A percentile compares a stretch with the other conserved stretches of the same genome.
phyloP scores from a whole-genome alignment of 306 rosid species.

The Fragaria ananassa region DNA sequence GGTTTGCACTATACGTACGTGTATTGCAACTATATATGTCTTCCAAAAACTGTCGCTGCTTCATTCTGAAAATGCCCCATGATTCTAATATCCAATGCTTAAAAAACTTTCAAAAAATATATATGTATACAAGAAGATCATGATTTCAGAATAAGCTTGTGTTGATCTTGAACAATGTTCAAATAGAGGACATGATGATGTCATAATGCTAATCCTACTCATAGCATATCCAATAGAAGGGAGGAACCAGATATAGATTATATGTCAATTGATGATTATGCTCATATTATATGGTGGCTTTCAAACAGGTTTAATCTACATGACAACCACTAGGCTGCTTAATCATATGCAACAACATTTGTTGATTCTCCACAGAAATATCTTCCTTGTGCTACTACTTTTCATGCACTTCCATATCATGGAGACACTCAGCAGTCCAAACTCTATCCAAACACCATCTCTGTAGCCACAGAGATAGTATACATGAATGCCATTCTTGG shows the following conservation, averaged over 20 bases:
- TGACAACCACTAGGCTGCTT: slow-evolving; percentile 15
- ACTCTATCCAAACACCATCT: background rate
- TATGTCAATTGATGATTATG: background rate
- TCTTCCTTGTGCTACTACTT: background rate
- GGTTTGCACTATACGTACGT: background rate
- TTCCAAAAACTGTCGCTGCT: background rate
- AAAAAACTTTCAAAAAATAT: background rate
- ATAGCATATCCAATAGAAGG: background rate
- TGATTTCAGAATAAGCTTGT: background rate
- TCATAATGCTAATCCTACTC: slow-evolving; percentile 18
- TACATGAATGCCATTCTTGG: no score
- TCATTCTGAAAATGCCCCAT: background rate
- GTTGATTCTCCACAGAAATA: slow-evolving; percentile 26
- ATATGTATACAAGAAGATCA: background rate
- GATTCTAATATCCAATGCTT: background rate
- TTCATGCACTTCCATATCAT: slow-evolving; percentile 3
- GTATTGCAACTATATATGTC: background rate
- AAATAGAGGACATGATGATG: background rate
- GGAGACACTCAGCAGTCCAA: slow-evolving; percentile 14
- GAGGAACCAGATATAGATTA: background rate
- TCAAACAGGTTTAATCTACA: slow-evolving; percentile 21
- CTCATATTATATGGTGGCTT: background rate
- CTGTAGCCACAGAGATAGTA: no score
- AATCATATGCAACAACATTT: slow-evolving; percentile 19
- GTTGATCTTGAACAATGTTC: background rate